Evolutionary conservation across 2,329 filamentous ascomycete genomes (phyloP).

Genomic region (Botryotinia calthae): DNA sequence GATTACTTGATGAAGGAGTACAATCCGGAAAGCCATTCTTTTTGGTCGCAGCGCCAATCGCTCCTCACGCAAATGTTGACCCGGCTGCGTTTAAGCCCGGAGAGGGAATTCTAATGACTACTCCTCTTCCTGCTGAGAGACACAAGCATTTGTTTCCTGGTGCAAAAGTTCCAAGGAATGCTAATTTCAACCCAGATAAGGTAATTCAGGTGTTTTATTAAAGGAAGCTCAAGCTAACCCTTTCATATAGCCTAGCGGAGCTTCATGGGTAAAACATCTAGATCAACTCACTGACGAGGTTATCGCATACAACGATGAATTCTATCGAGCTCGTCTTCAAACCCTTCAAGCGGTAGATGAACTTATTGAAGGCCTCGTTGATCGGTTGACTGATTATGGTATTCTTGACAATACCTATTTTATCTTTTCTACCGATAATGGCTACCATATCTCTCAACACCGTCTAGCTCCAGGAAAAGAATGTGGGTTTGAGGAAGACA

Average conservation of each 20-base stretch:
- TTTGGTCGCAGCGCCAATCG: conserved; percentile 62
- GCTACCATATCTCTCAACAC: conserved; percentile 53
- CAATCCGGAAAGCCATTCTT: conserved; percentile 60
- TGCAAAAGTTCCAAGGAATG: conserved; percentile 57
- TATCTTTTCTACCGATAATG: conserved; percentile 57
- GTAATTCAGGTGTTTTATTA: conserved; percentile 39
- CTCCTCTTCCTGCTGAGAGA: conserved; percentile 57
- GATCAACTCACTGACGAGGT: conserved; percentile 43
- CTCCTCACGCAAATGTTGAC: conserved; percentile 58
- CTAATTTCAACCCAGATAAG: conserved; percentile 64
- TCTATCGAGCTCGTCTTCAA: conserved; percentile 51
- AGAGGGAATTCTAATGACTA: conserved; percentile 40
- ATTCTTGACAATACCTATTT: conserved; percentile 52
- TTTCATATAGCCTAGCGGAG: conserved; percentile 42
- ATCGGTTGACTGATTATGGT: conserved; percentile 42
- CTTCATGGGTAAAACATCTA: conserved; percentile 48
- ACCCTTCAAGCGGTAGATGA: conserved; percentile 56
- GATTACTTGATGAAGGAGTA: conserved; percentile 60
- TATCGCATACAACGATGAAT: conserved; percentile 50
- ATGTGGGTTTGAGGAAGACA: conserved; percentile 51
- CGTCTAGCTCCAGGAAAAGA: conserved; percentile 50
- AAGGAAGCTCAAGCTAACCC: neutral
- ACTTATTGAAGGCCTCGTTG: conserved; percentile 49
- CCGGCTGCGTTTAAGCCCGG: conserved; percentile 16
- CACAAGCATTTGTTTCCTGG: conserved; percentile 62